Evolutionary conservation across 305 asterid genomes (phyloP).

Genomic region (Rubia occidens): DNA sequence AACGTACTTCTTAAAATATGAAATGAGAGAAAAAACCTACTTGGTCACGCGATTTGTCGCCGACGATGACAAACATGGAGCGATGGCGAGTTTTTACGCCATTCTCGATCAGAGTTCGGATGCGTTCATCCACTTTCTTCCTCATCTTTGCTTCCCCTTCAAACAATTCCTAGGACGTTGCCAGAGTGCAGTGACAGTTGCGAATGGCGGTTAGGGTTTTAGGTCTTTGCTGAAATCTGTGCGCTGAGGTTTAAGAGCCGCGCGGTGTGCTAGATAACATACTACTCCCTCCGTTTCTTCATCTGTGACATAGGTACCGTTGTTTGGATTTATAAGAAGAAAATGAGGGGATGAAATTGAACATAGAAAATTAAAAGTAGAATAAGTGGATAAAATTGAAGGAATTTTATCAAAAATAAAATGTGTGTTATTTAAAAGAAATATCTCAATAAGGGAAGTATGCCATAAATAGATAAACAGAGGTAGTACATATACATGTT

Average conservation of each 20-base stretch:
- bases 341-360: too few species aligned
- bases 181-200: background rate
- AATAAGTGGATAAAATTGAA: too few species aligned
- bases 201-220: conserved; percentile 2
- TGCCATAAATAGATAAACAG: too few species aligned
- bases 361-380: too few species aligned
- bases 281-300: too few species aligned
- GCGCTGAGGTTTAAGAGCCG: background rate
- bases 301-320: too few species aligned
- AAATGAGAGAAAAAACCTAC: conserved; percentile 20
- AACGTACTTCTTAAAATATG: background rate
- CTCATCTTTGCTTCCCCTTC: conserved; percentile 22
- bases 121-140: conserved; percentile 56
- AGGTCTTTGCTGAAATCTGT: background rate
- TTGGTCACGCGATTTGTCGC: conserved; percentile 85
- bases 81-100: conserved; percentile 77
- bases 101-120: conserved; percentile 67
- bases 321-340: too few species aligned
- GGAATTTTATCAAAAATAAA: too few species aligned
- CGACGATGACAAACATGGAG: conserved; percentile 76
- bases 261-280: too few species aligned
- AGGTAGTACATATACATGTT: too few species aligned
- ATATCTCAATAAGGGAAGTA: too few species aligned
- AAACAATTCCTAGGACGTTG: background rate
- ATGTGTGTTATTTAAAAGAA: too few species aligned